Evolutionary conservation across 352 stramenopile genomes (phyloP), one percentile per base, ranked within the genome.

Genomic region (Phytopythium ostracodes): DNA sequence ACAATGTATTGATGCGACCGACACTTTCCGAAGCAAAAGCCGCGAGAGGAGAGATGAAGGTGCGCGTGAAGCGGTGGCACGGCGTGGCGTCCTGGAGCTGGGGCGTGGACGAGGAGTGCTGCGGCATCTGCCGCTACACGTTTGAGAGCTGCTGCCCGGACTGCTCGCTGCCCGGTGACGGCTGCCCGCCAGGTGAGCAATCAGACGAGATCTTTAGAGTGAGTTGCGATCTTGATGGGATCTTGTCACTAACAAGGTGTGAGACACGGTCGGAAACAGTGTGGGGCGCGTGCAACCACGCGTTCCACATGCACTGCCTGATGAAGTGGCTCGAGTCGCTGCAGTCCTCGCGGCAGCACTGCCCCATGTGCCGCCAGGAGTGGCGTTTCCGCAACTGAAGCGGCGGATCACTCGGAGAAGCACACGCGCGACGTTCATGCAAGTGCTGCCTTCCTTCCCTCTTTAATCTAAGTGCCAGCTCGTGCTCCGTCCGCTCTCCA

Each of bases 281-380:
- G 7, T 97, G 89, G 89, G 89, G 89, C 35, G 71, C 76, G 15
- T 97, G 89, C 71, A 96, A 95, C 61, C 89, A 97, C 68, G 89
- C 88, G 54, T 96, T 97, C 63, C 91, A 97, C 72, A 97, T 97
- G 85, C 89, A 97, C 67, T 97, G 91, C 78, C 76, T 97, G n/a
- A 80, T 96, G 66, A 97, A 97, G 68, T 97, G 89, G 88, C 81
- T 97, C 59, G 85, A 95, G 61, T 87, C 88, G 56, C 75, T 94
- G 57, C 84, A 92, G 61, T 87, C 84, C 18, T 73, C 77, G 54
- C 81, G 80, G 18, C 84, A 96, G 66, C 83, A 94, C 63, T 97
- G 89, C 63, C 89, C 89, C 40, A 91, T 97, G 87, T 97, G 89
- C 60, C 83, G 89, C 14, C 82, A 95, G 55, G 80, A 95, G 56